Base-by-base conservation (phyloP, 345 rosid species). In the Eucalyptus virginea region DNA sequence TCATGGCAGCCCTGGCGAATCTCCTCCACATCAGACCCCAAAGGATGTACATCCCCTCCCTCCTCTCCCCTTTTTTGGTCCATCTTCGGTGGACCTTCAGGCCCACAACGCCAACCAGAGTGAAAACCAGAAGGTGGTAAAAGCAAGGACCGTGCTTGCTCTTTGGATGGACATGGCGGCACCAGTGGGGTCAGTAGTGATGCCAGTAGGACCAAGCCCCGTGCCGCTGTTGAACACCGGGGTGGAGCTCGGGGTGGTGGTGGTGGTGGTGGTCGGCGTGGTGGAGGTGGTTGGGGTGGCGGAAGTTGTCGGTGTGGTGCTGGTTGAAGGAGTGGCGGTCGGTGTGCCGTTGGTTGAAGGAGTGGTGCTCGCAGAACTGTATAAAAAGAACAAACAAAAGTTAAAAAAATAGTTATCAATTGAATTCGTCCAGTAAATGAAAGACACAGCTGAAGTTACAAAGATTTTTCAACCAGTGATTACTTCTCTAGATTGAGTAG, bases 21-120 rank as follows among this genome's bases (percentile, higher is more conserved):
- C 93, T 90, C 91, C 86, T 89, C 91, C 92, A 32, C 91, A 88
- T 91, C 93, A 89, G 49, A 86, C 87, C 87, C 88, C 91, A 69
- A 44, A 37, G 83, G 83, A 10, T 40, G 16, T 37, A 37, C 45
- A 42, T 19, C 3, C 5, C 83, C 83, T 72, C 83, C 8, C 81
- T 6, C 44, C 26, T 18, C 28, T 10, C 15, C 26, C 24, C 7
- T 21, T 5, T 72, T 6, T 37, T 1, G 2, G 45, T 44, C 69
- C 17, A 3, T 28, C 5, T 45, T 58, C 28, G 6, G 40, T 37
- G 45, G 44, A 8, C 86, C 30, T n/a, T 89, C 90, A 91, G 52
- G 60, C 92, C 93, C 90, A 91, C 88, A 72, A 6, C 86, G 83
- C 77, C 86, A 86, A 32, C 45, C 88, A 87, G 50, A 88, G 92